Percentiles rank a stretch among this genome's conserved stretches.
These are phyloP conservation scores for Flagelloscypha sp. DNA, from an alignment of 768 basidiomycete genomes.

Conservation along the genomic window DNA sequence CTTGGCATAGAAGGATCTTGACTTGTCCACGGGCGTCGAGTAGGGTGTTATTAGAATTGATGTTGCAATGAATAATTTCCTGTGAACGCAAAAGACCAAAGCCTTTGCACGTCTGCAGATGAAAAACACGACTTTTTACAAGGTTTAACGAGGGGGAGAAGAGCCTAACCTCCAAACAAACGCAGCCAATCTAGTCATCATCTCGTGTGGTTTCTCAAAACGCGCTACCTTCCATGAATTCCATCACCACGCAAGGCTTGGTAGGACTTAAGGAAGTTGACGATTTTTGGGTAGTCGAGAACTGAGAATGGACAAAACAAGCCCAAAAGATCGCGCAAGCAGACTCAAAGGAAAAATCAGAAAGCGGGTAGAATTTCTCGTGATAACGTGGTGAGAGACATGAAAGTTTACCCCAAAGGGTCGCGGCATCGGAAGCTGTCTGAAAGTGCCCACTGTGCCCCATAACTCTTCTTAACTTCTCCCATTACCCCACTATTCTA, in stretches of 20 bases:
- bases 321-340: no score
- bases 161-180: slow-evolving; percentile 73
- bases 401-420: no score
- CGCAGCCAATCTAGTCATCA: slow-evolving; percentile 92
- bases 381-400: no score
- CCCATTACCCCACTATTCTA: no score
- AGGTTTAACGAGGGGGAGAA: no score
- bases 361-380: no score
- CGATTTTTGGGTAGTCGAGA: slow-evolving; percentile 96
- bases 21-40: slow-evolving; percentile 88
- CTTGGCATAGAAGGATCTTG: slow-evolving; percentile 95
- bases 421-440: no score
- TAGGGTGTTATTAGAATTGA: slow-evolving; percentile 94
- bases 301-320: no score
- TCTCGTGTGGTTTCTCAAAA: slow-evolving; percentile 91
- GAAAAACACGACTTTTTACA: no score
- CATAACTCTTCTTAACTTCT: no score
- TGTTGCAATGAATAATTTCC: slow-evolving; percentile 93
- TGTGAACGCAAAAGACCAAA: slow-evolving; percentile 88
- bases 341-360: no score
- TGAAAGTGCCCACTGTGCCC: no score
- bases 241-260: slow-evolving; percentile 98
- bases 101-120: slow-evolving; percentile 82
- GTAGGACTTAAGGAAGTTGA: slow-evolving; percentile 91
- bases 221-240: slow-evolving; percentile 98